These are phyloP conservation scores for Beauveria asiatica DNA, from an alignment of 2,329 filamentous ascomycete genomes.

Conservation along the genomic window DNA sequence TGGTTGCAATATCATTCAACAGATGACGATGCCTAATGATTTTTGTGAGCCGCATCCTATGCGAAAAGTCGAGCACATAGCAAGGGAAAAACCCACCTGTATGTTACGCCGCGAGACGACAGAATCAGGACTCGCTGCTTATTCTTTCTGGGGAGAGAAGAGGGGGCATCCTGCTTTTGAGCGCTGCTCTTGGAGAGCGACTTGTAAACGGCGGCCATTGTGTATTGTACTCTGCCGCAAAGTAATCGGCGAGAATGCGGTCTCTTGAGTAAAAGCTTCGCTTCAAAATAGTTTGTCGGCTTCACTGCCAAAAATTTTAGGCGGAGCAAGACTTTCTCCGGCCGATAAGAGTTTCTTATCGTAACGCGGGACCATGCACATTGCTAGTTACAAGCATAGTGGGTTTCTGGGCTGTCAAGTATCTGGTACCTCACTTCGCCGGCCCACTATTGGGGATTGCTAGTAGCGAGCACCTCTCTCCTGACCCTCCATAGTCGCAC, in stretches of 20 bases:
- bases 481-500: background rate
- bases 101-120: constrained; percentile 86
- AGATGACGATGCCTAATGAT: constrained; percentile 75
- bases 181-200: constrained; percentile 54
- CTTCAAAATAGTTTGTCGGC: background rate
- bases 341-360: constrained; percentile 26
- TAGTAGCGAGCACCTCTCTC: background rate
- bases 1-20: constrained; percentile 75
- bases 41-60: constrained; percentile 8
- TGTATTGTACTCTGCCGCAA: background rate
- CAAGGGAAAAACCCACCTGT: constrained; percentile 46
- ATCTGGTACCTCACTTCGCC: background rate
- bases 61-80: background rate
- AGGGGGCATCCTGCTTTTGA: constrained; percentile 39
- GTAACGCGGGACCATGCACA: background rate
- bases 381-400: background rate
- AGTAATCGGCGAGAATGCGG: background rate
- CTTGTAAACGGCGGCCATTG: constrained; percentile 69
- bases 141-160: constrained; percentile 49
- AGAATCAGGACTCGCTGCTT: constrained; percentile 79
- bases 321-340: constrained; percentile 21
- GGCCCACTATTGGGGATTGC: background rate
- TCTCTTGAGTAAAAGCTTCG: background rate
- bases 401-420: background rate
- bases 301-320: constrained; percentile 21